phyloP scores from a whole-genome alignment of 805 yeast genomes.

The Candida sanyiensis region DNA sequence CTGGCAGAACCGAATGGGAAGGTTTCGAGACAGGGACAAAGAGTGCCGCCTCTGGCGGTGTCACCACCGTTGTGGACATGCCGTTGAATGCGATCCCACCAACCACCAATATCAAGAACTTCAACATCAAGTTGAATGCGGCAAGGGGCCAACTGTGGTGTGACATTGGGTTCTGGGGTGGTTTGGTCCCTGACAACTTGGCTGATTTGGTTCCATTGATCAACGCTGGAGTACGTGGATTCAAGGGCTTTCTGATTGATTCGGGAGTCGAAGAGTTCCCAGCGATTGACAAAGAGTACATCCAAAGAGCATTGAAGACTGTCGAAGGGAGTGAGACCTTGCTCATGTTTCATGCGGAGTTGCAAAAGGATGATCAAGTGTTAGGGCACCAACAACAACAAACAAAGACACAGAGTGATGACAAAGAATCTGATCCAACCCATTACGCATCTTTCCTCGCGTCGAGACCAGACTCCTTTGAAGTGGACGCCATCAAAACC shows the following conservation, averaged over 20 bases:
- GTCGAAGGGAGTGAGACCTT: slow-evolving; percentile 63
- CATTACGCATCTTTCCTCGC: slow-evolving; percentile 33
- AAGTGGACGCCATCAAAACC: slow-evolving; percentile 73
- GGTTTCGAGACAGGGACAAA: slow-evolving; percentile 96
- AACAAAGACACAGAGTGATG: slow-evolving; percentile 33
- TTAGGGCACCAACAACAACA: slow-evolving; percentile 29
- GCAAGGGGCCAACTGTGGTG: slow-evolving; percentile 84
- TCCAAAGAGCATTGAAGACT: slow-evolving; percentile 56
- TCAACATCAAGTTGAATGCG: slow-evolving; percentile 69
- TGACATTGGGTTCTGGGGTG: slow-evolving; percentile 96
- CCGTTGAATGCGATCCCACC: slow-evolving; percentile 96
- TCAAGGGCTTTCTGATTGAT: slow-evolving; percentile 87
- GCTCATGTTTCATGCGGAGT: slow-evolving; percentile 91
- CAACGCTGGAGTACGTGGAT: slow-evolving; percentile 85
- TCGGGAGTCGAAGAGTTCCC: slow-evolving; percentile 98
- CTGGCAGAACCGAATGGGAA: slow-evolving; percentile 98
- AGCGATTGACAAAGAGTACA: slow-evolving; percentile 59
- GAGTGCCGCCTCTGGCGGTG: slow-evolving; percentile 95
- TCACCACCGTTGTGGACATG: slow-evolving; percentile 93
- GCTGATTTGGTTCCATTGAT: slow-evolving; percentile 68
- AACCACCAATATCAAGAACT: slow-evolving; percentile 76
- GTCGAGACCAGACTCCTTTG: slow-evolving; percentile 85
- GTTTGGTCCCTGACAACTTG: slow-evolving; percentile 75
- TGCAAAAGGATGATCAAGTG: slow-evolving; percentile 37
- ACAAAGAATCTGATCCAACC: slow-evolving; percentile 29